phyloP scores from a whole-genome alignment of 1,284 basidiomycete genomes.

The Apiotrichum mycotoxinovorans region DNA sequence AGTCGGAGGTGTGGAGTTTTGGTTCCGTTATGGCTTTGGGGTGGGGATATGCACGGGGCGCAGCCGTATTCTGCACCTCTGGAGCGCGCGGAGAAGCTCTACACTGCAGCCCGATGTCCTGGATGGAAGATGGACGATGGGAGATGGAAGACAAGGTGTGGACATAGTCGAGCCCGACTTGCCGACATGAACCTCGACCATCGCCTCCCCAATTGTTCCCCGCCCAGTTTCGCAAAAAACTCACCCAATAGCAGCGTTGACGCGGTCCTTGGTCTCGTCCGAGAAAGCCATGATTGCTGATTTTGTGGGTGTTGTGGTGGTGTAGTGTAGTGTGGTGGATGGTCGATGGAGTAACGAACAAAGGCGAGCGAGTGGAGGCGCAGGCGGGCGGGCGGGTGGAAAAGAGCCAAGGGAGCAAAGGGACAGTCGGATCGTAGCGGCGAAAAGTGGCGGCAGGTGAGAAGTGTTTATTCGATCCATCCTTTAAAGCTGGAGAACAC shows the following conservation, averaged over 20 bases:
- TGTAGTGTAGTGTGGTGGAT: not conserved
- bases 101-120: too few relatives aligned
- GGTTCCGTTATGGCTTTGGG: not conserved
- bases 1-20: not conserved
- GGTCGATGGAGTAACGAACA: not conserved
- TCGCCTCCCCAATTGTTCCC: too few relatives aligned
- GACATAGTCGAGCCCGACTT: too few relatives aligned
- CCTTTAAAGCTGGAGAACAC: too few relatives aligned
- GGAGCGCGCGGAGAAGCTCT: too few relatives aligned
- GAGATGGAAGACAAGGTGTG: too few relatives aligned
- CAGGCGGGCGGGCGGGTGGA: not conserved
- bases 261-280: constrained; percentile 51
- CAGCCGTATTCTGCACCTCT: too few relatives aligned
- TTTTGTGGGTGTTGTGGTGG: not conserved
- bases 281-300: constrained; percentile 44
- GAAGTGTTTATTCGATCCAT: too few relatives aligned
- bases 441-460: too few relatives aligned
- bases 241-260: constrained; percentile 48
- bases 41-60: too few relatives aligned
- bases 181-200: too few relatives aligned
- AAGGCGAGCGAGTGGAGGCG: not conserved
- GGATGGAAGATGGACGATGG: too few relatives aligned
- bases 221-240: constrained; percentile 8
- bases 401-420: not conserved
- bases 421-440: not conserved